phyloP scores from a whole-genome alignment of 192 early-diverging fungal species.

The Rhizoclosmatium globosum region DNA sequence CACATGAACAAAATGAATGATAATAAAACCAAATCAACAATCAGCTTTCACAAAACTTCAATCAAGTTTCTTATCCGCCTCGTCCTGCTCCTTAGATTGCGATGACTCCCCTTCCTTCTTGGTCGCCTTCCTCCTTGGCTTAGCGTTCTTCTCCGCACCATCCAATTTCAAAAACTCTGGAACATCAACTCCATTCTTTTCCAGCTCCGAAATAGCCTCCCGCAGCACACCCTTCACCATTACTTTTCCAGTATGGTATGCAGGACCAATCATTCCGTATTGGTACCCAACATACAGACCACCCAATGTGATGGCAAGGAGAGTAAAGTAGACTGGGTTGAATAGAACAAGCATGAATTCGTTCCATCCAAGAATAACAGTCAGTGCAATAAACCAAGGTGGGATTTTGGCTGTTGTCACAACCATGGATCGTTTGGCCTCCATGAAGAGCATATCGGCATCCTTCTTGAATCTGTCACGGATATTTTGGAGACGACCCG shows the following conservation, averaged over 20 bases:
- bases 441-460: conserved; percentile 89
- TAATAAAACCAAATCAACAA: conserved; percentile 1
- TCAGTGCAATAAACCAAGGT: conserved; percentile 80
- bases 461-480: conserved; percentile 86
- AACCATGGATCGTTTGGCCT: conserved; percentile 96
- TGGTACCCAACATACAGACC: conserved; percentile 51
- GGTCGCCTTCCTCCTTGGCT: background rate
- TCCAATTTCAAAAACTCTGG: conserved; percentile 21
- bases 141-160: background rate
- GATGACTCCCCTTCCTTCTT: background rate
- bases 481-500: conserved; percentile 57
- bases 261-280: conserved; percentile 52
- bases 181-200: conserved; percentile 44
- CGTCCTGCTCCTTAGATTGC: background rate
- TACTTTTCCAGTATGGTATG: conserved; percentile 45
- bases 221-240: conserved; percentile 42
- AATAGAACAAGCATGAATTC: conserved; percentile 87
- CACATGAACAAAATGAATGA: background rate
- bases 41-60: conserved; percentile 11
- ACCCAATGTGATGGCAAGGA: conserved; percentile 37
- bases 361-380: conserved; percentile 93
- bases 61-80: conserved; percentile 16
- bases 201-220: conserved; percentile 38
- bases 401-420: conserved; percentile 86
- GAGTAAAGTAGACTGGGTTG: conserved; percentile 82